phyloP scores from a whole-genome alignment of 441 rosid genomes.

The Erysimum cheiri region DNA sequence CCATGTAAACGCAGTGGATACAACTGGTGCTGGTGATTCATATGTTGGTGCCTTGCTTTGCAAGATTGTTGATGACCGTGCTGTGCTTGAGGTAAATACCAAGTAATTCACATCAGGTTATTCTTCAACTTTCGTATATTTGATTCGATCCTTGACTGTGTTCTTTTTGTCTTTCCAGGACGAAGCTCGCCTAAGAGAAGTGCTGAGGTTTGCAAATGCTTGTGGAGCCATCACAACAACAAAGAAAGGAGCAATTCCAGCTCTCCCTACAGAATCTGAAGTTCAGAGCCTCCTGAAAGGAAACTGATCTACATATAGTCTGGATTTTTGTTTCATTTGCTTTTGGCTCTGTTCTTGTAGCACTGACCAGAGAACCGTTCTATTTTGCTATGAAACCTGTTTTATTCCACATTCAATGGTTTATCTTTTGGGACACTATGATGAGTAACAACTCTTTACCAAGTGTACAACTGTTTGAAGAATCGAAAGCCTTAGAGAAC shows the following conservation, averaged over 20 bases:
- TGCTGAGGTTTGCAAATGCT: constrained; percentile 79
- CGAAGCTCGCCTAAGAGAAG: constrained; percentile 71
- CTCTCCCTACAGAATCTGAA: constrained; percentile 72
- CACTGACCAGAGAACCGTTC: constrained; percentile 17
- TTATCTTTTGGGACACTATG: neutral
- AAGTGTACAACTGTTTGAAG: neutral
- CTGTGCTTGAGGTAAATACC: constrained; percentile 62
- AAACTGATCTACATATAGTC: constrained; percentile 33
- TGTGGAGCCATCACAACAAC: constrained; percentile 98
- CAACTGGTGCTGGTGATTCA: constrained; percentile 97
- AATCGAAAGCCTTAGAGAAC: constrained; percentile 50
- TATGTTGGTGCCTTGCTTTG: constrained; percentile 87
- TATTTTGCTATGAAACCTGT: constrained; percentile 14
- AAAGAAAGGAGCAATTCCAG: constrained; percentile 95
- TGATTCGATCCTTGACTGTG: neutral
- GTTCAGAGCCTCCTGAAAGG: constrained; percentile 58
- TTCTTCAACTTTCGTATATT: neutral
- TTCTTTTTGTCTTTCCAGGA: constrained; percentile 46
- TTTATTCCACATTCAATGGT: constrained; percentile 13
- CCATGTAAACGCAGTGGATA: constrained; percentile 80
- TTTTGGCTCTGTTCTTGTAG: constrained; percentile 10
- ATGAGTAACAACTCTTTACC: constrained; percentile 19
- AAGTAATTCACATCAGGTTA: neutral
- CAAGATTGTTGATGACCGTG: constrained; percentile 78
- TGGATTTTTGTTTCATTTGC: neutral